Base-by-base conservation (phyloP, 306 rosid genomes). In the Citrullus mucosospermus region DNA sequence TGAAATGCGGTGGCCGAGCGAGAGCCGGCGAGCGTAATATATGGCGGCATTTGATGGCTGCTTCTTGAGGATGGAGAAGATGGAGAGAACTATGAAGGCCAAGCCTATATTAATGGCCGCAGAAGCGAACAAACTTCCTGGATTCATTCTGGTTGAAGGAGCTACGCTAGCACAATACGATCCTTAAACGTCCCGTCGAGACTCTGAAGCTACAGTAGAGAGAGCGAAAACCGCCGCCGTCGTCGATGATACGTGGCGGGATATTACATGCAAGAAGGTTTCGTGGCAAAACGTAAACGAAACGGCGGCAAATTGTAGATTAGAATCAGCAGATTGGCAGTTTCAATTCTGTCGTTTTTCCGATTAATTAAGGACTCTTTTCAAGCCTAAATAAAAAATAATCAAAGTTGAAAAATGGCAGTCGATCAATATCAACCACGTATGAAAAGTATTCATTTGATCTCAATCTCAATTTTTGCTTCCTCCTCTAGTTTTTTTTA, bases 61-160 rank as follows among this genome's bases (percentile, higher is more conserved):
- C 14, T 92, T 95, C 78, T 90, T 94, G 39, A 95, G 89, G 22
- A 92, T 69, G 81, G 98, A 88, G 84, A 92, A 95, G 48, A 95
- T 90, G 2, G 96, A 73, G 43, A 95, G 95, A 15, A 78, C 79
- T 16, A 92, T 70, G n/a, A 90, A 25, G 41, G 98, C 95, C 61
- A 91, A 56, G 5, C 96, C 96, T 60, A 92, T 83, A 95, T 94
- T 94, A 63, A 90, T 88, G 79, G 89, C 84, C 22, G 97, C 96
- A 3, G 97, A 94, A 41, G 98, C 97, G 7, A 90, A 28, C 11
- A 94, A 89, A 76, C 98, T 84, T 17, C 82, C 86, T 9, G 90
- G 82, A 58, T 89, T 82, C 98, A 94, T 93, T 55, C 61, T 79
- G 25, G 46, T 67, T 7, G 68, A 36, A 22, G 28, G 79, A 76